phyloP scores from a whole-genome alignment of 768 basidiomycete species.

The Rhodotorula toruloides region DNA sequence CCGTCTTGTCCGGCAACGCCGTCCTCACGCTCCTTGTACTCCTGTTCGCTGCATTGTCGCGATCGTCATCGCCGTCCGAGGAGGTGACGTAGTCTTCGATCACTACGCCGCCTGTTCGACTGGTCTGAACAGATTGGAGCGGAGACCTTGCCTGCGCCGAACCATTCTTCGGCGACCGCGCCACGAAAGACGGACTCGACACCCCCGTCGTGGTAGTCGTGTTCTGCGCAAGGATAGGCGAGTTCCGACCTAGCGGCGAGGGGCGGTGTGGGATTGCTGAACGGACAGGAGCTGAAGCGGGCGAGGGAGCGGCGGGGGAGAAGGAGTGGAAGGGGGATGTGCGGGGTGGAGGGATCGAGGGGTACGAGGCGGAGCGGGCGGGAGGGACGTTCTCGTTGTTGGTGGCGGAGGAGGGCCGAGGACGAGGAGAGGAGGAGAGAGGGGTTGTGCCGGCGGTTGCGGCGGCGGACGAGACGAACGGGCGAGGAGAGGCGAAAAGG shows the following conservation, averaged over 20 bases:
- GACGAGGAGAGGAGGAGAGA: background rate
- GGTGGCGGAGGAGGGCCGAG: background rate
- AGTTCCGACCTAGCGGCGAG: no score
- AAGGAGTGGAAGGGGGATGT: background rate
- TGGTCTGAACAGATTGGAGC: no score
- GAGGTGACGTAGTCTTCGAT: background rate
- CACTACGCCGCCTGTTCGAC: no score
- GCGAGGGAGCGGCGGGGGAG: background rate
- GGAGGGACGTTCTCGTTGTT: conserved; percentile 4
- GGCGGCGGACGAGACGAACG: background rate
- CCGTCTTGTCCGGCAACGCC: conserved; percentile 39
- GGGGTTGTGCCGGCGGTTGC: no score
- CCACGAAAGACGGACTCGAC: no score
- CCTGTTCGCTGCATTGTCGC: background rate
- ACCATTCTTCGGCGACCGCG: no score
- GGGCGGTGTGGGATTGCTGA: conserved; percentile 28
- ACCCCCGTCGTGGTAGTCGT: background rate
- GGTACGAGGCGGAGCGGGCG: background rate
- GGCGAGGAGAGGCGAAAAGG: background rate
- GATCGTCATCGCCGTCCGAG: background rate
- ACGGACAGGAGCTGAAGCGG: background rate
- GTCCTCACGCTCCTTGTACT: background rate
- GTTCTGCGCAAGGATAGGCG: conserved; percentile 11
- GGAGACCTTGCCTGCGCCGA: no score
- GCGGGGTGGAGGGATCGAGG: background rate